A percentile compares a stretch with the other conserved stretches of the same genome.
Evolutionary conservation across 495 filamentous ascomycete genomes (phyloP).

Genomic region (Usnea hakonensis): DNA sequence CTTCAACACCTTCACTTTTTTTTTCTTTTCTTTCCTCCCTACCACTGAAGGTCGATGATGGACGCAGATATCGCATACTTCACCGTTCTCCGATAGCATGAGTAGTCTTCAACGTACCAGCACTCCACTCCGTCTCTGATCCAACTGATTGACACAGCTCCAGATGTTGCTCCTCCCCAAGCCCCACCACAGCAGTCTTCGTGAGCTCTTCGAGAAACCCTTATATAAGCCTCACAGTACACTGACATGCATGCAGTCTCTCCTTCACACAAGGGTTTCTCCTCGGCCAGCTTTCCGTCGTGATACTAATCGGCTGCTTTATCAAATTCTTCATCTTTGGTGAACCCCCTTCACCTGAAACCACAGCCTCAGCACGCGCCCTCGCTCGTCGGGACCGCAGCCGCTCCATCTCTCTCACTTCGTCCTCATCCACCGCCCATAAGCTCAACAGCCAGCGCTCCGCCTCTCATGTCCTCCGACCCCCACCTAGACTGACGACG

Average conservation of each 20-base stretch:
- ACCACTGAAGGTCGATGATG: neutral
- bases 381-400: constrained; percentile 61
- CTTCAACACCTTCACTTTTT: neutral
- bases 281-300: constrained; percentile 84
- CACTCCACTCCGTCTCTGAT: too few species aligned
- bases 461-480: constrained; percentile 62
- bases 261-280: constrained; percentile 92
- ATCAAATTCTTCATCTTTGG: constrained; percentile 99
- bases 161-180: constrained; percentile 21
- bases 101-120: constrained; percentile 16
- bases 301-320: constrained; percentile 82
- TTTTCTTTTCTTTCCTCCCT: neutral
- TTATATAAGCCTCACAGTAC: neutral
- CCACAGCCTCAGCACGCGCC: constrained; percentile 57
- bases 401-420: constrained; percentile 54
- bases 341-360: constrained; percentile 76
- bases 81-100: constrained; percentile 16
- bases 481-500: constrained; percentile 61
- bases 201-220: constrained; percentile 30
- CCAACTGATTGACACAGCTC: neutral
- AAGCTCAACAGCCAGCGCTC: constrained; percentile 60
- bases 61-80: neutral
- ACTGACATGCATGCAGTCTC: constrained; percentile 41
- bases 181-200: constrained; percentile 33
- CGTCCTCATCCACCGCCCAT: constrained; percentile 22